Percentiles rank a stretch among this genome's conserved stretches.
Conservation (phyloP, 1,284 basidiomycete species). For the Ustilago crameri region DNA sequence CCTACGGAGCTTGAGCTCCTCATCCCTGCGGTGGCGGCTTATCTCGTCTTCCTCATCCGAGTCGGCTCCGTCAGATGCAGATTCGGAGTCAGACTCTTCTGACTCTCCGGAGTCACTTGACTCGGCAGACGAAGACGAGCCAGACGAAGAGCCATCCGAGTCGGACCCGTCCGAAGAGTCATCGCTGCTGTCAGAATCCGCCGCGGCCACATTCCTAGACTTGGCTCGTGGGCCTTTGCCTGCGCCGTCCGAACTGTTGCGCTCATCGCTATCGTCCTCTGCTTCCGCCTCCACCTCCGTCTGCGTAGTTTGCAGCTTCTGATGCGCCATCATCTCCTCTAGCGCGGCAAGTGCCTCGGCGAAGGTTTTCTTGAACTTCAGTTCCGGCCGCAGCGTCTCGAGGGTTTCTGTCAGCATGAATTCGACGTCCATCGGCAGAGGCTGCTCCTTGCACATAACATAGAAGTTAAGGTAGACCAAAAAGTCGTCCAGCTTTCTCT, state of each 20-base stretch:
- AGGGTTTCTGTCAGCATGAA: slow-evolving; percentile 95
- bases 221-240: slow-evolving; percentile 68
- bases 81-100: slow-evolving; percentile 14
- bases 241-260: slow-evolving; percentile 67
- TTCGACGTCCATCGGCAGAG: slow-evolving; percentile 93
- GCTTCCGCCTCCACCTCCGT: slow-evolving; percentile 10
- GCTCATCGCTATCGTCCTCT: slow-evolving; percentile 32
- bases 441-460: slow-evolving; percentile 80
- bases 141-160: slow-evolving; percentile 14
- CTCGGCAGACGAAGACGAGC: slow-evolving; percentile 13
- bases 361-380: slow-evolving; percentile 75
- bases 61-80: slow-evolving; percentile 18
- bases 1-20: slow-evolving; percentile 71
- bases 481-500: slow-evolving; percentile 91
- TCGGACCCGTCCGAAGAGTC: slow-evolving; percentile 15
- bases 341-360: slow-evolving; percentile 86
- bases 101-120: slow-evolving; percentile 17
- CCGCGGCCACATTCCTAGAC: slow-evolving; percentile 74
- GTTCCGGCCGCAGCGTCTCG: slow-evolving; percentile 71
- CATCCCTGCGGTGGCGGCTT: slow-evolving; percentile 60
- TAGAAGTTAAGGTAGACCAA: slow-evolving; percentile 94
- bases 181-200: slow-evolving; percentile 67
- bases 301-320: slow-evolving; percentile 19
- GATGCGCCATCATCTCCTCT: slow-evolving; percentile 82
- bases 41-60: slow-evolving; percentile 42